These are phyloP conservation scores for Perkinsus olseni DNA, from an alignment of 169 alveolate species.

Conservation along the genomic window DNA sequence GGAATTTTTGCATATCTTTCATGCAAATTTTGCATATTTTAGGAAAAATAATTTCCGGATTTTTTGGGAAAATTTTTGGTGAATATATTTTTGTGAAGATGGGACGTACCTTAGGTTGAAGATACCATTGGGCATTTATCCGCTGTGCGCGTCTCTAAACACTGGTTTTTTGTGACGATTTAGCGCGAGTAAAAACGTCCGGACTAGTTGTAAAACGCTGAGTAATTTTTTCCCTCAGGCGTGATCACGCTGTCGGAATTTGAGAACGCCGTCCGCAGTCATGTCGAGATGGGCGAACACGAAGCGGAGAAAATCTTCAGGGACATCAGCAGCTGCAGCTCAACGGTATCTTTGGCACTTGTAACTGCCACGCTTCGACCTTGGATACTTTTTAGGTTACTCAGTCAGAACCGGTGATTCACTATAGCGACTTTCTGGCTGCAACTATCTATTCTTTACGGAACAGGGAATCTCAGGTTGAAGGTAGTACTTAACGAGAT, in stretches of 20 bases:
- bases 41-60: no score
- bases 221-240: background rate
- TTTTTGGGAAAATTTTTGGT: no score
- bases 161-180: no score
- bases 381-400: background rate
- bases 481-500: no score
- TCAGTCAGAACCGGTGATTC: background rate
- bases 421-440: background rate
- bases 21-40: no score
- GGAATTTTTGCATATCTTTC: no score
- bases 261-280: background rate
- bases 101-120: no score
- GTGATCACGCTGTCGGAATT: background rate
- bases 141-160: no score
- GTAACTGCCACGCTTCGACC: no score
- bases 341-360: background rate
- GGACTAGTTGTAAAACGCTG: background rate
- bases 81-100: no score
- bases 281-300: background rate
- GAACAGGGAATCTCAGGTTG: background rate
- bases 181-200: background rate
- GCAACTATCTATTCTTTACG: background rate
- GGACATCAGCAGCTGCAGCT: background rate
- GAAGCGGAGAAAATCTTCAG: background rate
- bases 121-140: no score